Conservation (phyloP, 495 filamentous ascomycete genomes). For the Neurospora sp. region DNA sequence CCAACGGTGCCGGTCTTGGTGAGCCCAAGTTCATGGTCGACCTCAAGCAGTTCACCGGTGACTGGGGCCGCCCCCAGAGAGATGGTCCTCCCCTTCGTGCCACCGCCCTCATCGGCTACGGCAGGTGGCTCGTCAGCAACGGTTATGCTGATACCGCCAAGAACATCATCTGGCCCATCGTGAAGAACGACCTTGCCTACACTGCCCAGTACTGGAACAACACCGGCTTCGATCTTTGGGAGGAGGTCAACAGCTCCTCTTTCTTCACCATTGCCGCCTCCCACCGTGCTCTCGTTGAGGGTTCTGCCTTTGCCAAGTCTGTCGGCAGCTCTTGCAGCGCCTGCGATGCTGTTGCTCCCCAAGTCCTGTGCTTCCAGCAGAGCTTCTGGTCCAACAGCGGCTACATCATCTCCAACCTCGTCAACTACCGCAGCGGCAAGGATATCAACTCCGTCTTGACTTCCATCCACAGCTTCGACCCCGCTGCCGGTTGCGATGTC, state of each 20-base stretch:
- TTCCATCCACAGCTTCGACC: slow-evolving; percentile 56
- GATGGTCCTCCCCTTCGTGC: slow-evolving; percentile 65
- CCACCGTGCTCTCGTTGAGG: slow-evolving; percentile 51
- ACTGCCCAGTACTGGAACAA: slow-evolving; percentile 63
- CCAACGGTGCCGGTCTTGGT: slow-evolving; percentile 42
- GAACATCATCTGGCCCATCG: slow-evolving; percentile 48
- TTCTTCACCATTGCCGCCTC: slow-evolving; percentile 44
- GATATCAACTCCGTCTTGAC: slow-evolving; percentile 55
- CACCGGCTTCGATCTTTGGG: slow-evolving; percentile 63
- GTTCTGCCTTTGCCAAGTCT: slow-evolving; percentile 43
- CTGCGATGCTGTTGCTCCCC: slow-evolving; percentile 47
- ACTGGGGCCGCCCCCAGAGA: slow-evolving; percentile 62
- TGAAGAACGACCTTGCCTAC: slow-evolving; percentile 60
- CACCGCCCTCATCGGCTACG: slow-evolving; percentile 42
- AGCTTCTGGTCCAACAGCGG: slow-evolving; percentile 51
- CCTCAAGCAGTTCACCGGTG: slow-evolving; percentile 47
- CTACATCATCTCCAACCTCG: slow-evolving; percentile 47
- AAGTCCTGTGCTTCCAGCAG: slow-evolving; percentile 52
- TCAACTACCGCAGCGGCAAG: slow-evolving; percentile 42
- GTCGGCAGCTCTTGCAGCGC: slow-evolving; percentile 32
- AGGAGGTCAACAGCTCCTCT: slow-evolving; percentile 53
- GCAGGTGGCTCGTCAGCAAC: slow-evolving; percentile 38
- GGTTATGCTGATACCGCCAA: slow-evolving; percentile 33
- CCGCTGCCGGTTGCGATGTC: slow-evolving; percentile 45
- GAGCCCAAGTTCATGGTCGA: slow-evolving; percentile 55